Evolutionary conservation across 2,329 filamentous ascomycete genomes (phyloP).

Genomic region (Paradendryphiella salina): DNA sequence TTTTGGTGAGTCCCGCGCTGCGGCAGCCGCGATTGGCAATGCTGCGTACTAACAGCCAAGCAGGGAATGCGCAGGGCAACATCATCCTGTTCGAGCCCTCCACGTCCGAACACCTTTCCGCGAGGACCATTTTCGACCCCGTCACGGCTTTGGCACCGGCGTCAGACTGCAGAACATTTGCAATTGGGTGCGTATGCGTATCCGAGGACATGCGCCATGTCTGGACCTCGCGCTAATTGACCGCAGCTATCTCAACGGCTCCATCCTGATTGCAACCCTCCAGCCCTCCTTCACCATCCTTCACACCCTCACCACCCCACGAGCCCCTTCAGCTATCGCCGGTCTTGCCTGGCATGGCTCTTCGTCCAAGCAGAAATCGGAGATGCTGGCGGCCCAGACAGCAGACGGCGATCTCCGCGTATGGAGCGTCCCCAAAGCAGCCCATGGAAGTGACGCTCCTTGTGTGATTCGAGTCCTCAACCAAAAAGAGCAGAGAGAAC

Average conservation of each 20-base stretch:
- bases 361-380: slow-evolving; percentile 91
- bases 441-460: slow-evolving; percentile 70
- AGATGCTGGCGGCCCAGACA: slow-evolving; percentile 95
- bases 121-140: slow-evolving; percentile 89
- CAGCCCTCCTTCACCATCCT: slow-evolving; percentile 92
- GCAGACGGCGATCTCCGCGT: slow-evolving; percentile 89
- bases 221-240: slow-evolving; percentile 21
- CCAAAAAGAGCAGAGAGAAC: slow-evolving; percentile 70
- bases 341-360: slow-evolving; percentile 94
- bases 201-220: neutral
- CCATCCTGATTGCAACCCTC: slow-evolving; percentile 83
- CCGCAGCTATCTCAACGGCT: slow-evolving; percentile 87
- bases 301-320: slow-evolving; percentile 84
- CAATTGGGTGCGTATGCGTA: slow-evolving; percentile 74
- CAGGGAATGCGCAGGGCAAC: slow-evolving; percentile 89
- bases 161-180: slow-evolving; percentile 89
- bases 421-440: slow-evolving; percentile 90
- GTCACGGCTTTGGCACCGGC: slow-evolving; percentile 92
- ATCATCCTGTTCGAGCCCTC: slow-evolving; percentile 93
- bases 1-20: slow-evolving; percentile 71
- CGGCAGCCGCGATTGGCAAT: slow-evolving; percentile 6
- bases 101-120: slow-evolving; percentile 88
- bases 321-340: slow-evolving; percentile 83
- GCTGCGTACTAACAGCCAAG: slow-evolving; percentile 15
- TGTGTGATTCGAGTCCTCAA: slow-evolving; percentile 88